Conservation (phyloP, 2,329 filamentous ascomycete species). For the Ascochyta pisi region DNA sequence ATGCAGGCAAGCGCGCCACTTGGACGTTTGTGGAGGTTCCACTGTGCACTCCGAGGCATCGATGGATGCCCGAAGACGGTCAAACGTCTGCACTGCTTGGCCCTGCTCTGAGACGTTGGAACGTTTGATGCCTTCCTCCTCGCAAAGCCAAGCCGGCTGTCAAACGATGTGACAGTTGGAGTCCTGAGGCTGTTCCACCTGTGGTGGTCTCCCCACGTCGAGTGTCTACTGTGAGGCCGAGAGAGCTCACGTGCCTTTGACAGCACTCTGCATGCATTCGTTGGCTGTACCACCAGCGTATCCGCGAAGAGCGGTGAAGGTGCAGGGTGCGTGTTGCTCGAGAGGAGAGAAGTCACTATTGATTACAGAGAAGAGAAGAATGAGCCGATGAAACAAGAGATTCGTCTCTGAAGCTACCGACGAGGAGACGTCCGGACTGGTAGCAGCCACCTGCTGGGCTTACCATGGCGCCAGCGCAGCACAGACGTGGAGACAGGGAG, state of each 20-base stretch:
- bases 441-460: constrained; percentile 20
- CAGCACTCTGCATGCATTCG: constrained; percentile 16
- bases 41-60: constrained; percentile 14
- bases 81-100: constrained; percentile 30
- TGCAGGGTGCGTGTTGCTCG: constrained; percentile 17
- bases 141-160: constrained; percentile 36
- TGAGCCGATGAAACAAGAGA: not conserved
- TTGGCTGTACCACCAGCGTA: constrained; percentile 27
- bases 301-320: constrained; percentile 30
- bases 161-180: constrained; percentile 27
- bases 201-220: constrained; percentile 11
- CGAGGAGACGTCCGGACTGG: not conserved
- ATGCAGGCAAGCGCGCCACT: constrained; percentile 18
- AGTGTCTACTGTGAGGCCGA: constrained; percentile 14
- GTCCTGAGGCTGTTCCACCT: constrained; percentile 28
- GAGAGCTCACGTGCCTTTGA: constrained; percentile 6
- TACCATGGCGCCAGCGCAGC: constrained; percentile 34
- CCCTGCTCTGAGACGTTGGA: constrained; percentile 29
- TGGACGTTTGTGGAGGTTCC: constrained; percentile 6
- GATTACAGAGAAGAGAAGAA: too few relatives aligned
- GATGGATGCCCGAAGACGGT: constrained; percentile 15
- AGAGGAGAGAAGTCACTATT: not conserved
- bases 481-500: constrained; percentile 28
- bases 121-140: constrained; percentile 33
- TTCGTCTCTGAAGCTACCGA: not conserved